These are phyloP conservation scores for Alectoria sarmentosa DNA, from an alignment of 495 filamentous ascomycete species.

Conservation along the genomic window DNA sequence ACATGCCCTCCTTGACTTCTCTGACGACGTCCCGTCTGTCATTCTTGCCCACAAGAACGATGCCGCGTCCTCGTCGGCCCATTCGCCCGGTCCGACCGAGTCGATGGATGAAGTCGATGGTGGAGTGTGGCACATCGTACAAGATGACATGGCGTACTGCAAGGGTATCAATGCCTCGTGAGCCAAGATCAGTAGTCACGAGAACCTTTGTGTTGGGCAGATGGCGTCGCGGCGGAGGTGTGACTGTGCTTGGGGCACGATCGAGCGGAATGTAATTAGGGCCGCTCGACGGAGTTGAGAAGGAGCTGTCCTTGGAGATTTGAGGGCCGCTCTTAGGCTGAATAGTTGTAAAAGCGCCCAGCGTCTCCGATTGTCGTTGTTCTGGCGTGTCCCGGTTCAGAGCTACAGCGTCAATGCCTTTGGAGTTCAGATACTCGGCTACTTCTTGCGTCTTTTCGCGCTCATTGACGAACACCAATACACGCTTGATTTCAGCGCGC, in stretches of 20 bases:
- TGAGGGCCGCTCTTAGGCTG: slow-evolving; percentile 13
- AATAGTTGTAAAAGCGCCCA: slow-evolving; percentile 62
- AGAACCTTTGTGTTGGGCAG: slow-evolving; percentile 77
- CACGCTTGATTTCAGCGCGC: slow-evolving; percentile 62
- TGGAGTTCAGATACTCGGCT: slow-evolving; percentile 67
- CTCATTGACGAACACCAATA: slow-evolving; percentile 97
- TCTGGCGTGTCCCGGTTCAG: slow-evolving; percentile 74
- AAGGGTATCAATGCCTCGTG: slow-evolving; percentile 90
- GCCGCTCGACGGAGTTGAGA: slow-evolving; percentile 26
- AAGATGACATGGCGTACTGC: slow-evolving; percentile 84
- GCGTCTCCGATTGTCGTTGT: slow-evolving; percentile 62
- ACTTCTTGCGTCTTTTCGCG: slow-evolving; percentile 79
- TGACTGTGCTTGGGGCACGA: background rate
- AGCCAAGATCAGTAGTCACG: slow-evolving; percentile 88
- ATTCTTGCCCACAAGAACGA: slow-evolving; percentile 82
- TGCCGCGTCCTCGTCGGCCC: slow-evolving; percentile 80
- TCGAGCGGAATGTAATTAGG: slow-evolving; percentile 22
- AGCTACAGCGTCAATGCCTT: slow-evolving; percentile 80
- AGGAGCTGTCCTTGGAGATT: slow-evolving; percentile 25
- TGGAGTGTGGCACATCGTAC: slow-evolving; percentile 92
- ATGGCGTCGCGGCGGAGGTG: slow-evolving; percentile 27
- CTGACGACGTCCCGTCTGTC: slow-evolving; percentile 85
- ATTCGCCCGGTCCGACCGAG: slow-evolving; percentile 87
- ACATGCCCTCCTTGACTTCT: slow-evolving; percentile 94
- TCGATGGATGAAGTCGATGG: slow-evolving; percentile 95